A percentile compares a stretch with the other conserved stretches of the same genome.
phyloP scores from a whole-genome alignment of 1,284 basidiomycete species.

The Exobasidium rhododendri region DNA sequence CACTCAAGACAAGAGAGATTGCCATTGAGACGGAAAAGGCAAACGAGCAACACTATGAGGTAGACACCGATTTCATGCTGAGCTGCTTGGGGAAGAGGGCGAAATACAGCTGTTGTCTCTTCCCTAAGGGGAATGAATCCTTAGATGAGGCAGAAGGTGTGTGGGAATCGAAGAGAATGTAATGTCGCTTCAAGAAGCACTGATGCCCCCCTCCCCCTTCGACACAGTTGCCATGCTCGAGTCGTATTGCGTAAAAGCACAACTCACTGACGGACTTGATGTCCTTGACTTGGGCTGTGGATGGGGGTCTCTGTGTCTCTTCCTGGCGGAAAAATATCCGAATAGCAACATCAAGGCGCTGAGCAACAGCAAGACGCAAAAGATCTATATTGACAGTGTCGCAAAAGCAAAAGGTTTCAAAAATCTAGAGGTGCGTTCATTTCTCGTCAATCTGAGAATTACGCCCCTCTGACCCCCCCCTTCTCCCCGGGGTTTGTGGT shows the following conservation, averaged over 20 bases:
- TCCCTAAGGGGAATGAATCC: constrained; percentile 66
- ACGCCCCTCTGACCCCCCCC: too few species aligned
- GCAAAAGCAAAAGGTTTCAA: constrained; percentile 62
- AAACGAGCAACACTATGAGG: constrained; percentile 77
- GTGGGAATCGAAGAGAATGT: background rate
- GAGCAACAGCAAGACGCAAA: constrained; percentile 72
- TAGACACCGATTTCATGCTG: constrained; percentile 54
- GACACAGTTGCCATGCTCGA: constrained; percentile 61
- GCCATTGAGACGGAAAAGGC: constrained; percentile 70
- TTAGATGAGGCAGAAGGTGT: constrained; percentile 67
- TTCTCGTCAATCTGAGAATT: too few species aligned
- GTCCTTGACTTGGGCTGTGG: constrained; percentile 73
- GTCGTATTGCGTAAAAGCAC: constrained; percentile 69
- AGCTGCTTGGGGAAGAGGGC: constrained; percentile 37
- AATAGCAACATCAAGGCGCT: constrained; percentile 66
- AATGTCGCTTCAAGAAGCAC: background rate
- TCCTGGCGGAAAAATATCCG: constrained; percentile 72
- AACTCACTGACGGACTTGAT: constrained; percentile 65
- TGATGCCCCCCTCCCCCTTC: background rate
- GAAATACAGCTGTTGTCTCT: constrained; percentile 63
- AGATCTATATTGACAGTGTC: constrained; percentile 64
- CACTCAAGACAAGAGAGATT: constrained; percentile 60
- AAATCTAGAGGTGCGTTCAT: constrained; percentile 59
- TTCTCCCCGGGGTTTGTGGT: too few species aligned
- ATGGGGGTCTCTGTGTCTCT: constrained; percentile 71